Conservation (phyloP, 208 protist genomes). For the Acanthamoeba sp. region DNA sequence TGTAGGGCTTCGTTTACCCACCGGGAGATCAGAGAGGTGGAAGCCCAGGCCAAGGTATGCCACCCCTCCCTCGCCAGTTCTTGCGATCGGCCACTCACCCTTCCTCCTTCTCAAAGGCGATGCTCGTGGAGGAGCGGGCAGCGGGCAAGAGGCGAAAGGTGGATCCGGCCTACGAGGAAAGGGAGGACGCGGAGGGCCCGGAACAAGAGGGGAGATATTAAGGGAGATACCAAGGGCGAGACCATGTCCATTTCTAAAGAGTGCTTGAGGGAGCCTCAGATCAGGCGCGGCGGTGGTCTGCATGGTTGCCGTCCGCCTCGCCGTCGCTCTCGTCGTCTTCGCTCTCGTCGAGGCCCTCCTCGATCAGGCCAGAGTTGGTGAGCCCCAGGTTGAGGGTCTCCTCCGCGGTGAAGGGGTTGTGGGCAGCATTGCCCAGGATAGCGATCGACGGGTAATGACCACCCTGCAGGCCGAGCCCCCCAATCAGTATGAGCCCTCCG, state of each 20-base stretch:
- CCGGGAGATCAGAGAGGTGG: background rate
- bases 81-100: background rate
- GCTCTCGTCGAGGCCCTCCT: background rate
- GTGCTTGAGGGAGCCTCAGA: background rate
- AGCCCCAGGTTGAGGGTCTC: conserved; percentile 43
- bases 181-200: too few species aligned
- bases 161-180: too few species aligned
- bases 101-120: background rate
- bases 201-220: too few species aligned
- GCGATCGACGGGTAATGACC: conserved; percentile 5
- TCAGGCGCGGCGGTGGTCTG: background rate
- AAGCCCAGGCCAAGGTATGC: background rate
- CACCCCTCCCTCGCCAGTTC: background rate
- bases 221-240: too few species aligned
- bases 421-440: conserved; percentile 27
- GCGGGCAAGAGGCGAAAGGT: background rate
- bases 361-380: background rate
- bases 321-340: background rate
- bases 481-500: too few species aligned
- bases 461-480: background rate
- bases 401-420: conserved; percentile 35
- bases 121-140: background rate
- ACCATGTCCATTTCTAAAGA: too few species aligned
- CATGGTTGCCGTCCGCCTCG: background rate
- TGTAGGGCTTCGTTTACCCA: background rate